Percentiles rank a stretch among this genome's conserved stretches.
phyloP scores from a whole-genome alignment of 73 alveolate genomes.

The Symbiodinium natans region DNA sequence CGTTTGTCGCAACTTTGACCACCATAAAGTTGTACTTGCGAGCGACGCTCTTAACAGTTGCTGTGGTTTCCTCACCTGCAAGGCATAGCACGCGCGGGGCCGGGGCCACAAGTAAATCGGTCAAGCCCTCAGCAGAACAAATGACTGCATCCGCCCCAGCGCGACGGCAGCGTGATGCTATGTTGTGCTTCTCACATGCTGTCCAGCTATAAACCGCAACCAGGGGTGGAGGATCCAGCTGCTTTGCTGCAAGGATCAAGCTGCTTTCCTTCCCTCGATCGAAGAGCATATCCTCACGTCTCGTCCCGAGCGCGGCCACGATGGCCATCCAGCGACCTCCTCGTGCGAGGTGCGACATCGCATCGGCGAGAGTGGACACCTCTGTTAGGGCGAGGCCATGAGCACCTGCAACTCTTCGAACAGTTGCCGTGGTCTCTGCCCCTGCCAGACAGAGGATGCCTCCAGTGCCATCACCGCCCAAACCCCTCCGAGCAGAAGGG shows the following conservation, averaged over 20 bases:
- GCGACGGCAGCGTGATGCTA: constrained; percentile 46
- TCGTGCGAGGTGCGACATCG: constrained; percentile 29
- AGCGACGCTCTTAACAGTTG: constrained; percentile 60
- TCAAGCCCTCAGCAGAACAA: constrained; percentile 72
- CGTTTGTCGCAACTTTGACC: constrained; percentile 48
- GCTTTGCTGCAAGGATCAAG: constrained; percentile 86
- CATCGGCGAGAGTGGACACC: constrained; percentile 56
- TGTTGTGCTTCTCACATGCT: constrained; percentile 51
- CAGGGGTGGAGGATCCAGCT: constrained; percentile 67
- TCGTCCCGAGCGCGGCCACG: constrained; percentile 88
- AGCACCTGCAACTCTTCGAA: constrained; percentile 27
- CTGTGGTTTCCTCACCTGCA: constrained; percentile 84
- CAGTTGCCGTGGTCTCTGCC: constrained; percentile 58
- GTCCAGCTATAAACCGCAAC: constrained; percentile 86
- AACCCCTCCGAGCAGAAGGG: constrained; percentile 40
- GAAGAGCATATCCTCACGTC: constrained; percentile 66
- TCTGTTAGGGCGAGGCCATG: constrained; percentile 48
- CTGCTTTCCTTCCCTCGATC: constrained; percentile 39
- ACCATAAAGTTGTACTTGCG: constrained; percentile 32
- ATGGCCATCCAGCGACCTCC: constrained; percentile 76
- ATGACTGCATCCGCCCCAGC: constrained; percentile 91
- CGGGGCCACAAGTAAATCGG: constrained; percentile 70
- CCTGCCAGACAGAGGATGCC: constrained; percentile 77
- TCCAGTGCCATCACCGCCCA: not conserved
- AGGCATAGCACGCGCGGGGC: constrained; percentile 79